A percentile compares a stretch with the other conserved stretches of the same genome.
These are phyloP conservation scores for Pseudoperonospora humuli DNA, from an alignment of 352 stramenopile genomes.

Conservation along the genomic window DNA sequence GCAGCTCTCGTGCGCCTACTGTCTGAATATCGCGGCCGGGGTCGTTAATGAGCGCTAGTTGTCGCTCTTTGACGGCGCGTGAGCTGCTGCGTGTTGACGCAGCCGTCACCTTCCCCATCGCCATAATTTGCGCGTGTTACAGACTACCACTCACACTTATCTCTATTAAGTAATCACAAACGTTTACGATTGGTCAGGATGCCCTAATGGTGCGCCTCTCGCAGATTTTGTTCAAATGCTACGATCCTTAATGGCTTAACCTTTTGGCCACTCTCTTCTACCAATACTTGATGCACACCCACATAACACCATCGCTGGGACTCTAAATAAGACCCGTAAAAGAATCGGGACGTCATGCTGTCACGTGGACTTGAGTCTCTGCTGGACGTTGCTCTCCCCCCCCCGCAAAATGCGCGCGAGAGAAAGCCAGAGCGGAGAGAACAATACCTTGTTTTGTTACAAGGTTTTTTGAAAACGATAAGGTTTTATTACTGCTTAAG, in stretches of 20 bases:
- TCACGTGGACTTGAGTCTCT: too few species aligned
- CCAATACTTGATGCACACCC: too few species aligned
- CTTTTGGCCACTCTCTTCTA: too few species aligned
- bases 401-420: constrained; percentile 6
- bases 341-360: too few species aligned
- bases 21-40: constrained; percentile 31
- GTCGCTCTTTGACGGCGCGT: constrained; percentile 61
- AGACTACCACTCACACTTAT: too few species aligned
- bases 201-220: too few species aligned
- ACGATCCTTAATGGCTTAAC: too few species aligned
- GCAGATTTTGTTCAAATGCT: too few species aligned
- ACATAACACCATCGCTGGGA: too few species aligned
- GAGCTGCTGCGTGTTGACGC: constrained; percentile 24
- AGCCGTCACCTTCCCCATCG: constrained; percentile 11
- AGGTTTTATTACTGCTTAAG: constrained; percentile 22
- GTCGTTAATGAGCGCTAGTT: constrained; percentile 55
- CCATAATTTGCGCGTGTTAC: not conserved
- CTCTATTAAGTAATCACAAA: too few species aligned
- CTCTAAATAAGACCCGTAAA: too few species aligned
- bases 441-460: constrained; percentile 14
- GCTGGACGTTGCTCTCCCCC: not conserved
- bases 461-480: constrained; percentile 20
- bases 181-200: too few species aligned
- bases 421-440: constrained; percentile 33
- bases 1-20: constrained; percentile 44